Evolutionary conservation across 805 yeast genomes (phyloP).

Genomic region (Cephaloascus fragrans): DNA sequence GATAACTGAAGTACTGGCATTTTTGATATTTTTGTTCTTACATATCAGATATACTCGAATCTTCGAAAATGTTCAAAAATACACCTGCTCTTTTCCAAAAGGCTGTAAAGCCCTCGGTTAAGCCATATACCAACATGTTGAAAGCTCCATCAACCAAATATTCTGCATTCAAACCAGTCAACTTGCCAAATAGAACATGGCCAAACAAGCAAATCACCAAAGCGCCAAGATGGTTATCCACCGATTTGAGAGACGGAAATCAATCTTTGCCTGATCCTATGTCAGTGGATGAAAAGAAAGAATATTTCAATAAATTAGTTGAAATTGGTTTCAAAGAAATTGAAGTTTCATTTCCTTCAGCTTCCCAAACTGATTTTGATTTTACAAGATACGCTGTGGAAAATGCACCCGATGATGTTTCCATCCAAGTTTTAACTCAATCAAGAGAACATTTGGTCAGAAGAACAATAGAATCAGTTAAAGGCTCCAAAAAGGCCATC

Average conservation of each 20-base stretch:
- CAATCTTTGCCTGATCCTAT: conserved; percentile 79
- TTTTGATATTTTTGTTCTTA: too few relatives aligned
- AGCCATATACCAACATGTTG: conserved; percentile 33
- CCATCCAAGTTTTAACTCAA: conserved; percentile 66
- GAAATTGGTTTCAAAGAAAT: conserved; percentile 75
- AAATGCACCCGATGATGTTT: conserved; percentile 67
- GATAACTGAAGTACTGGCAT: too few relatives aligned
- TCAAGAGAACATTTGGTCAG: conserved; percentile 67
- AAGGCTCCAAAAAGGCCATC: conserved; percentile 65
- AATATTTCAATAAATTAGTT: conserved; percentile 60
- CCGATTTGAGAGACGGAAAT: conserved; percentile 76
- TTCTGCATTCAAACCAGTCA: conserved; percentile 41
- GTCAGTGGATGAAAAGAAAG: conserved; percentile 66
- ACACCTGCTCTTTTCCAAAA: not conserved
- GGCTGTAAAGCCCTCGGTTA: not conserved
- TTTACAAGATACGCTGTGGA: conserved; percentile 74
- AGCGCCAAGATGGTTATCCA: conserved; percentile 75
- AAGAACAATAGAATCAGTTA: conserved; percentile 64
- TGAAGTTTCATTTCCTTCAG: conserved; percentile 75
- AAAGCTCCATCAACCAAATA: conserved; percentile 62
- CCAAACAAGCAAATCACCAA: conserved; percentile 55
- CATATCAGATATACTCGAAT: too few relatives aligned
- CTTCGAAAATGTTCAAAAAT: not conserved
- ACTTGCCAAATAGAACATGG: conserved; percentile 60
- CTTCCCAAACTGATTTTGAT: conserved; percentile 76